A percentile compares a stretch with the other conserved stretches of the same genome.
These are phyloP conservation scores for Leishmania turanica DNA, from an alignment of 208 protist genomes.

Conservation along the genomic window DNA sequence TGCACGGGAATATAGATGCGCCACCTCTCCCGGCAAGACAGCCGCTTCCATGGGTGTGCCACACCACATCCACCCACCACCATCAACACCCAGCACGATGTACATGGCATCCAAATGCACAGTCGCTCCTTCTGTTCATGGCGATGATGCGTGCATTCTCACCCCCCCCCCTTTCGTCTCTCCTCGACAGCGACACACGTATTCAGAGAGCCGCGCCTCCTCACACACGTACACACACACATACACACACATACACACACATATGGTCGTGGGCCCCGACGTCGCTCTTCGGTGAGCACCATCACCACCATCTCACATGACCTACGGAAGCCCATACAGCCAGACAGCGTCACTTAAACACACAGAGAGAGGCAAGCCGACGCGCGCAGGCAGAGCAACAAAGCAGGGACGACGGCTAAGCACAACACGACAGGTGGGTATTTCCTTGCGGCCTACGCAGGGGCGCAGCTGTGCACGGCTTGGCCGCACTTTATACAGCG, in stretches of 20 bases:
- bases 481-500: conserved; percentile 74
- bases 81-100: background rate
- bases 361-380: background rate
- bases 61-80: background rate
- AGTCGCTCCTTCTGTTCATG: background rate
- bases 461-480: conserved; percentile 54
- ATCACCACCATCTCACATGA: background rate
- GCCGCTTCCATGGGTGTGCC: background rate
- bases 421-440: background rate
- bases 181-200: background rate
- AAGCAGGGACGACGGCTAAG: background rate
- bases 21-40: background rate
- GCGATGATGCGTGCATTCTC: background rate
- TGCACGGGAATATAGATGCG: background rate
- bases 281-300: background rate
- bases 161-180: background rate
- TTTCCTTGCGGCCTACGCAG: conserved; percentile 29
- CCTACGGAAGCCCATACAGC: background rate
- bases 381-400: background rate
- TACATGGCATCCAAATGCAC: background rate
- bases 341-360: background rate
- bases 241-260: background rate
- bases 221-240: background rate
- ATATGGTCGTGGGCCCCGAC: background rate
- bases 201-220: background rate